Evolutionary conservation across 73 alveolate species (phyloP), one percentile per base, ranked within the genome.

Genomic region (Paraurostyla sp.): DNA sequence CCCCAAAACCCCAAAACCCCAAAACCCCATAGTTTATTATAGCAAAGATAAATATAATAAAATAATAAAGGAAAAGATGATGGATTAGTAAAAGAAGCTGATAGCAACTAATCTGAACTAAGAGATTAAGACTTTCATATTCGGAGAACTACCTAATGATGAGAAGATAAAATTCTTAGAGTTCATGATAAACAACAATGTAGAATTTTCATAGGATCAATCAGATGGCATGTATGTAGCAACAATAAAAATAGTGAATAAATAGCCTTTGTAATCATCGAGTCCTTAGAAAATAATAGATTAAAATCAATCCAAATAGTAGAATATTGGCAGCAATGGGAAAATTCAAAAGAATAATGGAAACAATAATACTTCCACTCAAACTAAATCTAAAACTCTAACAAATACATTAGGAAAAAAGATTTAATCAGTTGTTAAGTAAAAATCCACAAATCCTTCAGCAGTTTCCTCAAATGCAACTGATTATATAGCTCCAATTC

Each of bases 131-230:
- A 88, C 91, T 18, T 88, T 88, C 52, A 82, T 88, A 0, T 88
- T 57, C 41, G 20, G 82, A 11, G 94, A 88, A 0, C 71, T 88
- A 0, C 91, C 85, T 36, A 71, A 51, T 23, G 73, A 80, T 13
- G 94, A 88, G 42, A 76, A 88, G 38, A 80, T 52, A n/a, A 88
- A 88, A 50, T 88, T 88, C 68, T 43, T 88, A 82, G 89, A 88
- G 30, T 88, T 88, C 54, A 88, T 88, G 94, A 88, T 88, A 25
- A 42, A 58, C 52, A 80, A 88, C 45, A 80, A 80, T 30, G 91
- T 88, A 0, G 94, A 88, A 43, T 88, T 88, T 58, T 76, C 56
- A 1, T n/a, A 76, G 36, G 91, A 76, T 27, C 43, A 15, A 18
- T 20, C 7, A 36, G 85, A 78, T 32, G 81, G 83, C 33, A 54